Conservation (phyloP, 1,284 basidiomycete genomes). For the Irpex sp. region DNA sequence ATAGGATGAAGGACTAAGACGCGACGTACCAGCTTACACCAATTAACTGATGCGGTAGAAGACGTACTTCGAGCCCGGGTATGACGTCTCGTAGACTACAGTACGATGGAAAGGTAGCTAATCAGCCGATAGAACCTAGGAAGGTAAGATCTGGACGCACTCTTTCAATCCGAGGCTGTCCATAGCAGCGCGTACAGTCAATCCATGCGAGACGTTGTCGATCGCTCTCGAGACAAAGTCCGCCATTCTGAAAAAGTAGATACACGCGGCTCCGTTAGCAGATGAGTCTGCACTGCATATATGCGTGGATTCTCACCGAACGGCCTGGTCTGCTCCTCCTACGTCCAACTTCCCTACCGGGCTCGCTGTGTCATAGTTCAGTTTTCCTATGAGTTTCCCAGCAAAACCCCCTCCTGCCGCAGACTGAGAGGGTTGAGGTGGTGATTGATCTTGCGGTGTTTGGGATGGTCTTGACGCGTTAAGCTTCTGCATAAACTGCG, state of each 20-base stretch:
- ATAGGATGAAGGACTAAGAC: no score
- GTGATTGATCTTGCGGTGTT: background rate
- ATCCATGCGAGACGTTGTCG: conserved; percentile 48
- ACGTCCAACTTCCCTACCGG: conserved; percentile 16
- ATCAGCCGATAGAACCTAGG: background rate
- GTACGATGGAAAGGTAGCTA: background rate
- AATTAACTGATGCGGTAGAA: conserved; percentile 70
- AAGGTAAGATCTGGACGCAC: conserved; percentile 24
- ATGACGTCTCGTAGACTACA: conserved; percentile 48
- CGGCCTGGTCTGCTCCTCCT: conserved; percentile 22
- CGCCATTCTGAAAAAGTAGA: conserved; percentile 37
- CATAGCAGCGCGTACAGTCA: conserved; percentile 49
- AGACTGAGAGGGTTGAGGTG: background rate
- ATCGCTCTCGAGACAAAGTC: conserved; percentile 57
- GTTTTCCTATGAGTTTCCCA: background rate
- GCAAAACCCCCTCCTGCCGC: background rate
- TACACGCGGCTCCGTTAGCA: background rate
- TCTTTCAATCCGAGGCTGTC: conserved; percentile 43
- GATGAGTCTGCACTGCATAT: no score
- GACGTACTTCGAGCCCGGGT: conserved; percentile 59
- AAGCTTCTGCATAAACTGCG: background rate
- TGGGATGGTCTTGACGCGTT: background rate
- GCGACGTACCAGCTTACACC: conserved; percentile 61
- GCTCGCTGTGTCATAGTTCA: conserved; percentile 10
- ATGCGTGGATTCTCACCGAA: conserved; percentile 9